Evolutionary conservation across 306 rosid genomes (phyloP).

Genomic region (Pyrus communis): DNA sequence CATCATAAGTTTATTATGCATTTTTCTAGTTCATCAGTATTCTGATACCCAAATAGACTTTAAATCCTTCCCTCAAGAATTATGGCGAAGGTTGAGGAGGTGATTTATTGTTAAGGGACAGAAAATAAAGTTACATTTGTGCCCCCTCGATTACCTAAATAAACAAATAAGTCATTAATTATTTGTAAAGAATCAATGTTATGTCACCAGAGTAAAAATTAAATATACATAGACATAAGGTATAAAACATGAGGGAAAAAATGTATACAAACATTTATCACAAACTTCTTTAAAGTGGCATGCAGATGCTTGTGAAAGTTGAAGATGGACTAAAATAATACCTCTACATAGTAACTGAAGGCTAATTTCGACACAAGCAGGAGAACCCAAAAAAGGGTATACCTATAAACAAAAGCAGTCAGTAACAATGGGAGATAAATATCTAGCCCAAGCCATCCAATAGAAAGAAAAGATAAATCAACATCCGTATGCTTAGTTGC

Average conservation of each 20-base stretch:
- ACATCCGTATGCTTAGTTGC: slow-evolving; percentile 47
- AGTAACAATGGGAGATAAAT: slow-evolving; percentile 25
- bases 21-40: background rate
- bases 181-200: background rate
- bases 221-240: background rate
- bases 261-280: background rate
- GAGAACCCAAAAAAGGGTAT: slow-evolving; percentile 80
- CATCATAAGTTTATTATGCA: background rate
- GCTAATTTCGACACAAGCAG: slow-evolving; percentile 71
- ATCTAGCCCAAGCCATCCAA: slow-evolving; percentile 10
- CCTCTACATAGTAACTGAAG: slow-evolving; percentile 93
- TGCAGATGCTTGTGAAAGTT: background rate
- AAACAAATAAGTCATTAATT: too few species aligned
- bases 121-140: background rate
- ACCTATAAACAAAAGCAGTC: slow-evolving; percentile 48
- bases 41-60: background rate
- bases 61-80: background rate
- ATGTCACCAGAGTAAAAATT: background rate
- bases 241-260: background rate
- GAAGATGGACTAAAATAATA: slow-evolving; percentile 26
- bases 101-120: background rate
- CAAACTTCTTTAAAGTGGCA: background rate
- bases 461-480: slow-evolving; percentile 17
- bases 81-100: background rate
- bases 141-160: background rate